Evolutionary conservation across 2,329 filamentous ascomycete genomes (phyloP).

Genomic region (Calonectria ilicicola): DNA sequence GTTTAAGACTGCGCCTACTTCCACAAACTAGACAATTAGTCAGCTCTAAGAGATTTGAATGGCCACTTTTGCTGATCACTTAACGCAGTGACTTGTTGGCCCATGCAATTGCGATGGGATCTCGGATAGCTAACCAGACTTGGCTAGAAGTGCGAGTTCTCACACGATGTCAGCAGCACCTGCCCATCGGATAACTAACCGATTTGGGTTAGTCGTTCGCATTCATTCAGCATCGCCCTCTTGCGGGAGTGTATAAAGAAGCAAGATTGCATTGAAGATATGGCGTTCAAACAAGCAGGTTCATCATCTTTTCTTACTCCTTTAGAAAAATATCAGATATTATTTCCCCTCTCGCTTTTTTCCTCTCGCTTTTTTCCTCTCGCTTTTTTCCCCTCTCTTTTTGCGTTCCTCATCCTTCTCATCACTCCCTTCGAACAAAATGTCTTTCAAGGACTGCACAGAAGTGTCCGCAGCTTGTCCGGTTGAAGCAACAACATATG

Average conservation of each 20-base stretch:
- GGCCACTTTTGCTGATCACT: not conserved
- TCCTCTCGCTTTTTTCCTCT: not conserved
- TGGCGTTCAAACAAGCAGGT: not conserved
- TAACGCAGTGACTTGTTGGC: not conserved
- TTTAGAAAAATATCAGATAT: not conserved
- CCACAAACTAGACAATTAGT: not conserved
- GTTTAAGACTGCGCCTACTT: not conserved
- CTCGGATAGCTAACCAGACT: not conserved
- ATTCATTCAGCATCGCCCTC: not conserved
- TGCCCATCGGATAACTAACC: conserved; percentile 1
- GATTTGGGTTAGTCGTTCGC: not conserved
- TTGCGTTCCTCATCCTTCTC: too few relatives aligned
- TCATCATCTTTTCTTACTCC: too few relatives aligned
- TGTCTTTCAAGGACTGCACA: conserved; percentile 23
- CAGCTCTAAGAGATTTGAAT: not conserved
- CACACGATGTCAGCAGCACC: not conserved
- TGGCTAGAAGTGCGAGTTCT: conserved; percentile 2
- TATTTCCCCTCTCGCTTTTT: too few relatives aligned
- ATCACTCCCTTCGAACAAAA: not conserved
- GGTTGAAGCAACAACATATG: conserved; percentile 41
- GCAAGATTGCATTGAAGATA: not conserved
- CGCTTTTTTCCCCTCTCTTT: too few relatives aligned
- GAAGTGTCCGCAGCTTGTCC: conserved; percentile 38
- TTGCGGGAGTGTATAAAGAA: conserved; percentile 5
- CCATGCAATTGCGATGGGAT: not conserved